phyloP scores from a whole-genome alignment of 345 rosid genomes.

The Angophora floribunda region DNA sequence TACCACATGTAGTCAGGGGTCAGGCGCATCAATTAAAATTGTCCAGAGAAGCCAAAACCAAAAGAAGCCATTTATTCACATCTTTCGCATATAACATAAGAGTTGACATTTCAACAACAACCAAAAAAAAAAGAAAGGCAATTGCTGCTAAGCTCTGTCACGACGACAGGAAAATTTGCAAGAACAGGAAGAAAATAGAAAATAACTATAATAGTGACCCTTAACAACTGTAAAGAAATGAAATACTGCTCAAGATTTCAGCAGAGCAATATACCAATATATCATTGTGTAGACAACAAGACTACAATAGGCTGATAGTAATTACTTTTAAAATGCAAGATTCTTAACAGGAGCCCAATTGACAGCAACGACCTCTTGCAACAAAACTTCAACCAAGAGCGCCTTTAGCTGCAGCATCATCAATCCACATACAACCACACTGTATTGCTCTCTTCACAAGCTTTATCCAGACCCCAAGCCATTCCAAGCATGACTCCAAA shows the following conservation, averaged over 20 bases:
- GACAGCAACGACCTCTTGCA: not conserved
- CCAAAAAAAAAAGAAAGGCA: not conserved
- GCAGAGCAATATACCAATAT: not conserved
- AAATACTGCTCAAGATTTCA: not conserved
- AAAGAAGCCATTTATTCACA: not conserved
- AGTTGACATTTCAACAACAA: not conserved
- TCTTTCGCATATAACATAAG: not conserved
- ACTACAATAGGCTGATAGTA: not conserved
- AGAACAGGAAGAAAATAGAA: not conserved
- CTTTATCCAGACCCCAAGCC: not conserved
- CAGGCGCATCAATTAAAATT: not conserved
- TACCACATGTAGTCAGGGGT: not conserved
- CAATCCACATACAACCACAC: not conserved
- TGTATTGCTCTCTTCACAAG: not conserved
- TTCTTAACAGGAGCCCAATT: not conserved
- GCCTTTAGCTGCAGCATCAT: not conserved
- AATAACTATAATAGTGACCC: not conserved
- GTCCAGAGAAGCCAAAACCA: not conserved
- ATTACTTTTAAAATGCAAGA: not conserved
- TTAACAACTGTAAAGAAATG: not conserved
- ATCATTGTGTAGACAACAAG: not conserved
- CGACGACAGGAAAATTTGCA: not conserved
- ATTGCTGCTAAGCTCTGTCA: not conserved
- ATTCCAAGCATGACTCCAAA: not conserved
- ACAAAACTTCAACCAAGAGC: not conserved